Evolutionary conservation across 2,329 filamentous ascomycete genomes (phyloP).

Genomic region (Lojkania enalia): DNA sequence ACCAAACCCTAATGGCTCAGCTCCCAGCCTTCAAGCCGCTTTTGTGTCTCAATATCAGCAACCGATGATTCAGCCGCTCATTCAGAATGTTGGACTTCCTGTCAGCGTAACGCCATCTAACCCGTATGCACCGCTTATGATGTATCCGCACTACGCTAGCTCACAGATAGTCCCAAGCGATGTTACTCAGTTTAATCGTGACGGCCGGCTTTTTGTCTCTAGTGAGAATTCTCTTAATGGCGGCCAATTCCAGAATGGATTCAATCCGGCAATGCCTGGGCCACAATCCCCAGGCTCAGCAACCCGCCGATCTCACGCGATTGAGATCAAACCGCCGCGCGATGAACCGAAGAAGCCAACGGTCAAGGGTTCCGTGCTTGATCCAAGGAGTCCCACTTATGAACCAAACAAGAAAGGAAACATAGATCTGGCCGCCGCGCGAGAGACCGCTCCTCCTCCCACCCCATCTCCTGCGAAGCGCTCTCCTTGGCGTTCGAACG

Average conservation of each 20-base stretch:
- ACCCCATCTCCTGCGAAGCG: conserved; percentile 40
- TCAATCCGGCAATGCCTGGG: conserved; percentile 7
- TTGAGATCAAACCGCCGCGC: conserved; percentile 46
- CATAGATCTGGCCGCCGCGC: neutral
- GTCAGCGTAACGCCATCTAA: conserved; percentile 19
- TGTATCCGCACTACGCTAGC: conserved; percentile 31
- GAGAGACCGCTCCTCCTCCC: conserved; percentile 29
- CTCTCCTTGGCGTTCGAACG: conserved; percentile 30
- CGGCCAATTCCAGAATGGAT: conserved; percentile 1
- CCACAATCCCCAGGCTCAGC: conserved; percentile 35
- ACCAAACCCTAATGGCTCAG: conserved; percentile 11
- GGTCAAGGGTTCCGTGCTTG: conserved; percentile 29
- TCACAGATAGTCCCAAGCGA: conserved; percentile 26
- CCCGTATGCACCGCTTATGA: conserved; percentile 30
- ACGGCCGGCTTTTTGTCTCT: conserved; percentile 5
- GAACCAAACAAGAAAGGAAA: conserved; percentile 33
- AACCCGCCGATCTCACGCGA: conserved; percentile 44
- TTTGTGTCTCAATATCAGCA: conserved; percentile 33
- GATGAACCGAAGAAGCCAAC: conserved; percentile 29
- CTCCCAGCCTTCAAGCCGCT: conserved; percentile 15
- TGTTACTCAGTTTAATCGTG: conserved; percentile 25
- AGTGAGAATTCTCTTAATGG: conserved; percentile 9
- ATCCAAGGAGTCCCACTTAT: conserved; percentile 47
- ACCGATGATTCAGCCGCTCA: conserved; percentile 27
- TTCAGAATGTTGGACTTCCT: conserved; percentile 15